Conservation (phyloP, 2,329 filamentous ascomycete species). For the Trichoderma harzianum region DNA sequence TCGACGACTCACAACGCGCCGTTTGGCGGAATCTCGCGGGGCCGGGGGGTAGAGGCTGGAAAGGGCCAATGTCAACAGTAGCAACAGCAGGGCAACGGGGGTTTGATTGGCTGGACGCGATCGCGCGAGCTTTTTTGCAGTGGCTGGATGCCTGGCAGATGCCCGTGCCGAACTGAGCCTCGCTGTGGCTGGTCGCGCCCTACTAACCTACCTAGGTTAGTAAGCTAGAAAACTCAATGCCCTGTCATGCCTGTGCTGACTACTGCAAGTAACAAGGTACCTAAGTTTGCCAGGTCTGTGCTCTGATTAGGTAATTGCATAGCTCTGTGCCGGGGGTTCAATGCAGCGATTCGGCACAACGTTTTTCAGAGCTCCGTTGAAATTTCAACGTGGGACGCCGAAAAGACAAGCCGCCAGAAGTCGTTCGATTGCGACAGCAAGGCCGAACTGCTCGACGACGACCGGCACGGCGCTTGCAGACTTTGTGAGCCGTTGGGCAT, state of each 20-base stretch:
- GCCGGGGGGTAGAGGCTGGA: slow-evolving; percentile 23
- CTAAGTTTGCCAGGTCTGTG: neutral
- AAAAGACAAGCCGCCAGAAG: neutral
- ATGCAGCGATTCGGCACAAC: slow-evolving; percentile 23
- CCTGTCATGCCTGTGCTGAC: neutral
- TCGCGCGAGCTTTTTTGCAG: slow-evolving; percentile 21
- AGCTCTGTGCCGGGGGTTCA: neutral
- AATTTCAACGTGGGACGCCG: slow-evolving; percentile 23
- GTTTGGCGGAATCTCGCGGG: slow-evolving; percentile 21
- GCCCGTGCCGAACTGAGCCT: neutral
- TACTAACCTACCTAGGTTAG: neutral
- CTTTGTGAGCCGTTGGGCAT: neutral
- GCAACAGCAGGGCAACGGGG: slow-evolving; percentile 56
- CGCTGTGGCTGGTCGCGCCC: slow-evolving; percentile 15
- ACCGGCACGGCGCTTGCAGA: slow-evolving; percentile 5
- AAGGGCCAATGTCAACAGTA: slow-evolving; percentile 44
- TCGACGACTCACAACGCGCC: slow-evolving; percentile 25
- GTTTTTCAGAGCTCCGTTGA: slow-evolving; percentile 27
- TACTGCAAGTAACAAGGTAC: too few species aligned
- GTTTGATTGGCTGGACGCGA: slow-evolving; percentile 40
- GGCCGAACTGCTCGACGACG: slow-evolving; percentile 3
- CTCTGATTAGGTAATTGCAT: neutral
- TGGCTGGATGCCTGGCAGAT: neutral
- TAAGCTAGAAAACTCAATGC: neutral
- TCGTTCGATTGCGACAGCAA: neutral